phyloP scores from a whole-genome alignment of 345 rosid genomes.

The Salix viminalis region DNA sequence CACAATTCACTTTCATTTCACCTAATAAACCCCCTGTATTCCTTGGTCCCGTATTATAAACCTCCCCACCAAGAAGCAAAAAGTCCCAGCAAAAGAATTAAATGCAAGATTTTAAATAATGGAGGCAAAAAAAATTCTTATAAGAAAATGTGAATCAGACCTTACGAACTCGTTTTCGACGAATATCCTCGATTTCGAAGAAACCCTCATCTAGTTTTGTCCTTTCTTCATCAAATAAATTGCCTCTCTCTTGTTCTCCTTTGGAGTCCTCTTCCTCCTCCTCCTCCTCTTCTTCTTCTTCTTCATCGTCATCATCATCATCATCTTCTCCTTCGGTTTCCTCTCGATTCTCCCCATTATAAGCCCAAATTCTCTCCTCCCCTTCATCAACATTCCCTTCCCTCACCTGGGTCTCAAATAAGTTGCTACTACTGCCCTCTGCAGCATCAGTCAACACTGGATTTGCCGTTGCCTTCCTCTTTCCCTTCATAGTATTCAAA shows the following conservation, averaged over 20 bases:
- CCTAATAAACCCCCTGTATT: no score
- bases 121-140: not conserved
- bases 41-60: not conserved
- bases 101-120: not conserved
- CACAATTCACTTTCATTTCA: not conserved
- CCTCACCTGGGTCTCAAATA: not conserved
- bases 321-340: slow-evolving; percentile 1
- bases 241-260: slow-evolving; percentile 27
- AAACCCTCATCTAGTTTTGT: slow-evolving; percentile 90
- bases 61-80: not conserved
- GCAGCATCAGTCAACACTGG: not conserved
- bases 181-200: slow-evolving; percentile 94
- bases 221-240: slow-evolving; percentile 37
- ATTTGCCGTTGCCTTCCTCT: slow-evolving; percentile 1
- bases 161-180: slow-evolving; percentile 84
- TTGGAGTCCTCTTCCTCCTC: slow-evolving; percentile 29
- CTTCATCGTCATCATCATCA: not conserved
- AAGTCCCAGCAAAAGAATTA: not conserved
- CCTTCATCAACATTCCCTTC: not conserved
- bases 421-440: not conserved
- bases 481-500: not conserved
- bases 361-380: not conserved
- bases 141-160: slow-evolving; percentile 29
- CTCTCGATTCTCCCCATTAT: slow-evolving; percentile 11
- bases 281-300: slow-evolving; percentile 12